phyloP scores from a whole-genome alignment of 2,329 filamentous ascomycete genomes.

The Fusarium sambucinum region DNA sequence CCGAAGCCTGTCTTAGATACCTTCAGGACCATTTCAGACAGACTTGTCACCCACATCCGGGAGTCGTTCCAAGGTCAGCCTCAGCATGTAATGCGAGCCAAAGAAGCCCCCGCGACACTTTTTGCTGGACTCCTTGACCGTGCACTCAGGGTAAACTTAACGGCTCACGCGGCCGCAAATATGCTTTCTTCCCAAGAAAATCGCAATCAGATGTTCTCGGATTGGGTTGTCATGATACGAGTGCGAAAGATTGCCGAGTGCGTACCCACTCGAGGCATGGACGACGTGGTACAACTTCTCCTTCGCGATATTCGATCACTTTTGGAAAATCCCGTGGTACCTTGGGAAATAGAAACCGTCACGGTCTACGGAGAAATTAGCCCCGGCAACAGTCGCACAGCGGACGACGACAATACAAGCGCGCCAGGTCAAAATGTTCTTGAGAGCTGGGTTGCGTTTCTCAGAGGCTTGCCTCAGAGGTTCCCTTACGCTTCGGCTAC shows the following conservation, averaged over 20 bases:
- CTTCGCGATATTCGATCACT: conserved; percentile 77
- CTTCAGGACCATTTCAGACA: conserved; percentile 85
- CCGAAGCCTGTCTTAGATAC: conserved; percentile 89
- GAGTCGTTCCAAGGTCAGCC: conserved; percentile 89
- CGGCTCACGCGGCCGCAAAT: conserved; percentile 92
- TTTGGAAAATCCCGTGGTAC: conserved; percentile 74
- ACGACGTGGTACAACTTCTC: conserved; percentile 72
- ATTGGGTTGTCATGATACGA: conserved; percentile 80
- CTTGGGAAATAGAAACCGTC: conserved; percentile 72
- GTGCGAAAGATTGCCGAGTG: conserved; percentile 73
- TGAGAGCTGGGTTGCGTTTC: conserved; percentile 81
- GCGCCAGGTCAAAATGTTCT: conserved; percentile 73
- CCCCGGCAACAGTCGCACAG: conserved; percentile 59
- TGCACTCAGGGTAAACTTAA: conserved; percentile 89
- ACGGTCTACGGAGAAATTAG: conserved; percentile 71
- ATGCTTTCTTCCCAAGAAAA: conserved; percentile 91
- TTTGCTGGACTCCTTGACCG: conserved; percentile 90
- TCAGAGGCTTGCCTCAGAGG: conserved; percentile 74
- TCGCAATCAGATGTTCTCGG: conserved; percentile 93
- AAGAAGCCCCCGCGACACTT: conserved; percentile 86
- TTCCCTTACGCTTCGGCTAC: conserved; percentile 81
- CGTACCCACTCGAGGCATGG: conserved; percentile 73
- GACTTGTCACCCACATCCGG: conserved; percentile 82
- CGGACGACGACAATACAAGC: conserved; percentile 43
- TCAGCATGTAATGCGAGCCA: conserved; percentile 85